A percentile compares a stretch with the other conserved stretches of the same genome.
Conservation (phyloP, 306 rosid genomes). For the Acacia confusa region DNA sequence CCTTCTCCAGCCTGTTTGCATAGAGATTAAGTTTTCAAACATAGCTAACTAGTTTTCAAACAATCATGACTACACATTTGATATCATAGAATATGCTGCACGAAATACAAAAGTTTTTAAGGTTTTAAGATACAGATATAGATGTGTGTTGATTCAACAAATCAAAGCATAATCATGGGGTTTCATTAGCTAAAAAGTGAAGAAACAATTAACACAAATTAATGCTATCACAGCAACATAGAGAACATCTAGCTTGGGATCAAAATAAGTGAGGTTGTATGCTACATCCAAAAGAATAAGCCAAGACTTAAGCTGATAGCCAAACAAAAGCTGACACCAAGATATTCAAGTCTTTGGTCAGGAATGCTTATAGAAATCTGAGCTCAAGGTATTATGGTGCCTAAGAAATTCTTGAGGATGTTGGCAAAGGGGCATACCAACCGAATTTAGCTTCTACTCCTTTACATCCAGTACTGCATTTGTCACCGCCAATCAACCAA, state of each 20-base stretch:
- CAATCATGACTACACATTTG: background rate
- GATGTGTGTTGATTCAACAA: background rate
- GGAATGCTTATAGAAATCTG: background rate
- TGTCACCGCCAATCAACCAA: constrained; percentile 38
- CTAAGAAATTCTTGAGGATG: background rate
- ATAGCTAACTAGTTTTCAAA: background rate
- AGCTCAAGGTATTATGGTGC: background rate
- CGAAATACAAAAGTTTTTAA: background rate
- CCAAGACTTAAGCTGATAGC: background rate
- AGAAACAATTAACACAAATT: background rate
- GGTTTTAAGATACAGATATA: background rate
- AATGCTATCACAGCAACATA: background rate
- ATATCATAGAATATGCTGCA: background rate
- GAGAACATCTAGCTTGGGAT: background rate
- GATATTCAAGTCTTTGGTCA: background rate
- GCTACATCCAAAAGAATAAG: background rate
- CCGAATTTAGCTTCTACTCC: background rate
- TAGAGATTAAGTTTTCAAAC: constrained; percentile 16
- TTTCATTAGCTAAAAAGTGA: background rate
- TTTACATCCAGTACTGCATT: background rate
- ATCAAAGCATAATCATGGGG: background rate
- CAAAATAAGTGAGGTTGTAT: background rate
- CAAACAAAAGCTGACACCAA: background rate
- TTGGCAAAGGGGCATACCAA: background rate
- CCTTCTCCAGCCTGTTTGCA: constrained; percentile 86